Evolutionary conservation across 495 filamentous ascomycete genomes (phyloP).

Genomic region (Symbiotaphrina buchneri): DNA sequence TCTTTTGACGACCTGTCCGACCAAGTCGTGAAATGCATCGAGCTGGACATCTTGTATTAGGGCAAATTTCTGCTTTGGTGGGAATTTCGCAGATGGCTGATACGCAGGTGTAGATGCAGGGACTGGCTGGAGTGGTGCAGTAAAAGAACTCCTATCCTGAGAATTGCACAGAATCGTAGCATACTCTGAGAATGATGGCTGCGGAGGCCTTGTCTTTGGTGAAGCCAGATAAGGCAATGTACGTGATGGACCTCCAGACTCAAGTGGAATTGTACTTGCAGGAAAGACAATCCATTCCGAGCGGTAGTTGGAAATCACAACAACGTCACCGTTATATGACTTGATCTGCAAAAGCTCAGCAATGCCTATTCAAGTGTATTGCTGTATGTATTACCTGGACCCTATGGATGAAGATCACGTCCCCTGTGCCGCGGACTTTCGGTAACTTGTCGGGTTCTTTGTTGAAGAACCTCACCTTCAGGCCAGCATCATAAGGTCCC

Average conservation of each 20-base stretch:
- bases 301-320: conserved; percentile 9
- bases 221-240: too few species aligned
- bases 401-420: conserved; percentile 23
- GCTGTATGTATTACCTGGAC: conserved; percentile 12
- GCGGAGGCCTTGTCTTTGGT: too few species aligned
- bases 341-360: conserved; percentile 5
- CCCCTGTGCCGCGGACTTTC: conserved; percentile 14
- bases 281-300: conserved; percentile 10
- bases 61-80: conserved; percentile 26
- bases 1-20: conserved; percentile 54
- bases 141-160: conserved; percentile 6
- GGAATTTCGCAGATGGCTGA: conserved; percentile 1
- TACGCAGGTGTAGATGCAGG: too few species aligned
- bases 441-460: conserved; percentile 16
- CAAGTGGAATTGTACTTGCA: conserved; percentile 11
- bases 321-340: conserved; percentile 8
- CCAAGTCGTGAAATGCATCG: conserved; percentile 37
- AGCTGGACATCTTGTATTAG: conserved; percentile 40
- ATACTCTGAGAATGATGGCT: too few species aligned
- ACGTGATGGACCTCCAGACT: too few species aligned
- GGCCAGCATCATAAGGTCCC: conserved; percentile 20
- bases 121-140: background rate
- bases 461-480: conserved; percentile 28
- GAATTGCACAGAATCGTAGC: conserved; percentile 10
- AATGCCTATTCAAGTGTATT: background rate